Evolutionary conservation across 768 basidiomycete genomes (phyloP).

Genomic region (Termitomyces sp.): DNA sequence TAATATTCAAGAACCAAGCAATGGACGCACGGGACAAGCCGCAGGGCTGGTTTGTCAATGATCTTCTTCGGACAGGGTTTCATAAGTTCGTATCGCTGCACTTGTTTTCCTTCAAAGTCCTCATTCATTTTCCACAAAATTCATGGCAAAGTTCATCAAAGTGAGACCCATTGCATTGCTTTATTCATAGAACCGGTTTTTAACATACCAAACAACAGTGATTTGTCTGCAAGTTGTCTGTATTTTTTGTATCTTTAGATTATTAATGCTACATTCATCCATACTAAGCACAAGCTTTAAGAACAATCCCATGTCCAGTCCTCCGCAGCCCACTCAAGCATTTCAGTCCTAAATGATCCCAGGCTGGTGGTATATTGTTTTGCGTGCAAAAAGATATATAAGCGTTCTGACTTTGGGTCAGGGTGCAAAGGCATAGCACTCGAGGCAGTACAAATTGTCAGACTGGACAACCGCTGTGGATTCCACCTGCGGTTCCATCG

Average conservation of each 20-base stretch:
- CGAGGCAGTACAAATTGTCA: slow-evolving; percentile 67
- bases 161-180: slow-evolving; percentile 25
- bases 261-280: slow-evolving; percentile 2
- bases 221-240: slow-evolving; percentile 1
- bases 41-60: slow-evolving; percentile 88
- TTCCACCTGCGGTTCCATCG: slow-evolving; percentile 31
- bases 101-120: background rate
- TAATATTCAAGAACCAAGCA: slow-evolving; percentile 97
- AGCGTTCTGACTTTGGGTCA: slow-evolving; percentile 85
- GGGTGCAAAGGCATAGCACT: slow-evolving; percentile 94
- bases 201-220: background rate
- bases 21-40: slow-evolving; percentile 56
- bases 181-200: background rate
- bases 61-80: slow-evolving; percentile 88
- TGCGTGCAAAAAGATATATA: slow-evolving; percentile 97
- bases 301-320: slow-evolving; percentile 63
- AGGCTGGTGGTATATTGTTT: slow-evolving; percentile 76
- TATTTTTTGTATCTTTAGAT: slow-evolving; percentile 10
- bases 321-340: slow-evolving; percentile 85
- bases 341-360: slow-evolving; percentile 78
- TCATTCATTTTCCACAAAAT: slow-evolving; percentile 51
- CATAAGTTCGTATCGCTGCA: slow-evolving; percentile 60
- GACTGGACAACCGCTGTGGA: slow-evolving; percentile 29
- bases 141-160: slow-evolving; percentile 91
- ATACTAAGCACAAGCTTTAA: slow-evolving; percentile 7